Conservation (phyloP, 2,329 filamentous ascomycete species). For the Neofusicoccum ribis region DNA sequence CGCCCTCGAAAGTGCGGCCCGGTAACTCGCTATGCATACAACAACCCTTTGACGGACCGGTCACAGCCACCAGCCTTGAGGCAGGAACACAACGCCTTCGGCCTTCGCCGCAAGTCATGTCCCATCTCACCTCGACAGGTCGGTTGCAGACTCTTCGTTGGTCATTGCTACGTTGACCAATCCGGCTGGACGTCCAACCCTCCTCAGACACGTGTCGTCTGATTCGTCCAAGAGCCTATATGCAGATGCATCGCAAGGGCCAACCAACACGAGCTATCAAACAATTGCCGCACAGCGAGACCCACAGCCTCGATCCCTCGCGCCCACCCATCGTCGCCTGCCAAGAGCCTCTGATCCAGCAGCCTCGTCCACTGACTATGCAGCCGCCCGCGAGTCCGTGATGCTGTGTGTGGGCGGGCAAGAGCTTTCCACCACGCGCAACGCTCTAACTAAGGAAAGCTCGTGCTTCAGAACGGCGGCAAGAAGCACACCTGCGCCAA, state of each 20-base stretch:
- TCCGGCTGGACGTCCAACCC: background rate
- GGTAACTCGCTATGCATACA: too few species aligned
- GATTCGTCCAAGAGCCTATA: background rate
- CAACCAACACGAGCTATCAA: background rate
- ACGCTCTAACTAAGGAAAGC: slow-evolving; percentile 26
- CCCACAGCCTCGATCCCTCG: background rate
- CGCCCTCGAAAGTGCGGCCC: too few species aligned
- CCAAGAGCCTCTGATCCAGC: background rate
- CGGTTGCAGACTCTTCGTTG: background rate
- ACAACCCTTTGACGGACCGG: too few species aligned
- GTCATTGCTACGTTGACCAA: background rate
- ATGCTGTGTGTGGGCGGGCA: background rate
- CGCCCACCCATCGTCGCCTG: background rate
- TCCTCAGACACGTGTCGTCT: background rate
- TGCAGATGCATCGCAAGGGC: background rate
- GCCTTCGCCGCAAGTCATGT: too few species aligned
- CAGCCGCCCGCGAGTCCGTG: background rate
- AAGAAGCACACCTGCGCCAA: background rate
- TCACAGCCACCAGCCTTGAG: too few species aligned
- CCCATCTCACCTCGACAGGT: background rate
- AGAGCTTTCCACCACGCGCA: slow-evolving; percentile 24
- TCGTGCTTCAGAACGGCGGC: slow-evolving; percentile 23
- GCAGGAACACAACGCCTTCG: too few species aligned
- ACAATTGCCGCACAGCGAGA: background rate
- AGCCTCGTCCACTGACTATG: background rate